Base-by-base conservation (phyloP, 257 asterid genomes). In the Verbascum thapsus region DNA sequence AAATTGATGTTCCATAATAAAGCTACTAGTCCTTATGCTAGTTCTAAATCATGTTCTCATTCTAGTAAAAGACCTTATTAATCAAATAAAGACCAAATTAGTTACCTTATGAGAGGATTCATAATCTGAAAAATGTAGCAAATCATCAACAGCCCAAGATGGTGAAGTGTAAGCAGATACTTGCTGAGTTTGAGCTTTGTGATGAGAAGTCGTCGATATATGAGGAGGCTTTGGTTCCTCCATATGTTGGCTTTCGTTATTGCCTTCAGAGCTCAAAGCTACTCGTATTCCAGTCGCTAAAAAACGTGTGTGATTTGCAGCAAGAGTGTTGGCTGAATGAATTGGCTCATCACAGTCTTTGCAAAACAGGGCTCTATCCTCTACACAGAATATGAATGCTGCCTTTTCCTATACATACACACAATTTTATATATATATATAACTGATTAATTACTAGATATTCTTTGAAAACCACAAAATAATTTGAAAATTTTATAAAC, bases 321-420 rank as follows among this genome's bases (percentile, higher is more conserved):
- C 85, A 5, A 62, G 94, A 55, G 76, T 70, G 60, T 75, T 87
- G 65, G 95, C 90, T 10, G 96, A 76, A 68, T 92, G 99, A 64
- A 92, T 92, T 1, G 91, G 80, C 70, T 85, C 95, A n/a, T 92
- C 99, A 26, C 99, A 92, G 63, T 80, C 94, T 77, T 81, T 89
- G 79, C 99, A 92, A 60, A 87, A 85, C 61, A 92, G 88, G 34
- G 97, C 99, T 78, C 99, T 79, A 73, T 92, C 99, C 80, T 92
- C 99, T 9, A 92, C 97, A 41, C 99, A 92, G 90, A 92, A 92
- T 48, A 92, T 92, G 82, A 92, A 92, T 1, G 99, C 97, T 20
- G 96, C 76, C 72, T 82, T 89, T 45, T 87, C 96, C 98, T 91
- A 65, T 53, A 73, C 10, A 61, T 3, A 56, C 5, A 26, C 5